Percentiles rank a stretch among this genome's conserved stretches.
phyloP scores from a whole-genome alignment of 768 basidiomycete genomes.

The Xerocomellus chrysenteron region DNA sequence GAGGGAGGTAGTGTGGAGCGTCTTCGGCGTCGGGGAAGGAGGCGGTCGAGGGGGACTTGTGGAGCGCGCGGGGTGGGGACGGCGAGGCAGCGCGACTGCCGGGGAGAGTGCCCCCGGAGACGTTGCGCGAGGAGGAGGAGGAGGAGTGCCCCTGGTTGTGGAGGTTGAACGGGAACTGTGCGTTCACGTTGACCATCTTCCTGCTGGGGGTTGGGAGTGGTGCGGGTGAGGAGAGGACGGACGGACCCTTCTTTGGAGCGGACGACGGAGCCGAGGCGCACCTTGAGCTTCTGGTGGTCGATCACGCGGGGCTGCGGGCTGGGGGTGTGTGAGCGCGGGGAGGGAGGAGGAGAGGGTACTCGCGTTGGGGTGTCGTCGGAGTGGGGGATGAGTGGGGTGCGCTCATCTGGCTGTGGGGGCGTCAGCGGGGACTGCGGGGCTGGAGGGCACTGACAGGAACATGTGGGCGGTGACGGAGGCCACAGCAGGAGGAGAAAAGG shows the following conservation, averaged over 20 bases:
- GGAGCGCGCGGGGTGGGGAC: conserved; percentile 20
- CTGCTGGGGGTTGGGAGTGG: conserved; percentile 32
- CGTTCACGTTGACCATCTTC: conserved; percentile 70
- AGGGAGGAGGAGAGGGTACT: conserved; percentile 3
- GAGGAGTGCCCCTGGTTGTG: conserved; percentile 27
- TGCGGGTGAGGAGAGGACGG: background rate
- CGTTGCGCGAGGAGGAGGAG: conserved; percentile 32
- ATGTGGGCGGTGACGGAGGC: conserved; percentile 21
- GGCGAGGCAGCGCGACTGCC: conserved; percentile 21
- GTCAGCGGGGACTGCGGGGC: background rate
- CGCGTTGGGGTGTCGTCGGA: conserved; percentile 26
- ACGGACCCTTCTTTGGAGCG: conserved; percentile 61
- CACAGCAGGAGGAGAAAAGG: conserved; percentile 30
- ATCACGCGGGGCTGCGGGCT: conserved; percentile 35
- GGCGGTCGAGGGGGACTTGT: conserved; percentile 21
- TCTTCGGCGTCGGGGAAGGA: conserved; percentile 25
- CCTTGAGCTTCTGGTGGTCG: conserved; percentile 51
- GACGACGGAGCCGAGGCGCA: conserved; percentile 54
- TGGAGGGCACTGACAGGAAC: conserved; percentile 13
- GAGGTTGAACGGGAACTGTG: conserved; percentile 60
- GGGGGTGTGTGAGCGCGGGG: background rate
- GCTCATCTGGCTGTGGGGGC: conserved; percentile 18
- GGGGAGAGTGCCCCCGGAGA: conserved; percentile 32
- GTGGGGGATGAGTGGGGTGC: conserved; percentile 30
- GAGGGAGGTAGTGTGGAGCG: conserved; percentile 5